phyloP scores from a whole-genome alignment of 306 rosid species.

The Castanea crenata region DNA sequence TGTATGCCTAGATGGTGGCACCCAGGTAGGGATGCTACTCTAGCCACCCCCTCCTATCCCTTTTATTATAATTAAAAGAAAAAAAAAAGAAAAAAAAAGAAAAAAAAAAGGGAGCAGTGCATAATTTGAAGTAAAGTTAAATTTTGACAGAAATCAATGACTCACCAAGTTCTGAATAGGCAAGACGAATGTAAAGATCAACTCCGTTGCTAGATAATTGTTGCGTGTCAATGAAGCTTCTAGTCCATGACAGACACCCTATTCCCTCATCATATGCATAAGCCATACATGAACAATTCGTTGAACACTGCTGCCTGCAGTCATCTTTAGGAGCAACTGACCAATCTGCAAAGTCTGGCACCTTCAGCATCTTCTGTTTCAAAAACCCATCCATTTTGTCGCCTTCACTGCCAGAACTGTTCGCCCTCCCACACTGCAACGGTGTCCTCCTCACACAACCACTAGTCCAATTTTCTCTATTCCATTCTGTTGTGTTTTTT shows the following conservation, averaged over 20 bases:
- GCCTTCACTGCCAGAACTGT: neutral
- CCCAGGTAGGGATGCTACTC: too few species aligned
- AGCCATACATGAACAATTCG: conserved; percentile 37
- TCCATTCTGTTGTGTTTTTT: conserved; percentile 8
- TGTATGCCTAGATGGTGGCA: too few species aligned
- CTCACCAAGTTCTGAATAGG: neutral
- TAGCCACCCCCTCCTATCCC: too few species aligned
- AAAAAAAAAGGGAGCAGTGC: neutral
- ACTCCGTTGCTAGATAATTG: neutral
- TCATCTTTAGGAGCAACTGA: conserved; percentile 8
- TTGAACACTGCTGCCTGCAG: conserved; percentile 21
- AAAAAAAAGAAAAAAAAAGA: too few species aligned
- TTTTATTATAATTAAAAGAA: too few species aligned
- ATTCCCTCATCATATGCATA: conserved; percentile 28
- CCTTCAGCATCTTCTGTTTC: conserved; percentile 23
- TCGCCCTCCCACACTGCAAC: conserved; percentile 25
- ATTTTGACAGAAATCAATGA: neutral
- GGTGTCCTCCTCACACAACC: conserved; percentile 20
- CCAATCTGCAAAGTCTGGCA: conserved; percentile 26
- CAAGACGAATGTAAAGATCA: neutral
- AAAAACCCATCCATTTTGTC: conserved; percentile 24
- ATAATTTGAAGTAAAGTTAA: neutral
- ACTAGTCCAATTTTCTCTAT: neutral
- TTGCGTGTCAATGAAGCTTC: neutral
- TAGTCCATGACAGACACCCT: neutral